These are phyloP conservation scores for Diutina neorugosa DNA, from an alignment of 1,139 yeast species.

Conservation along the genomic window DNA sequence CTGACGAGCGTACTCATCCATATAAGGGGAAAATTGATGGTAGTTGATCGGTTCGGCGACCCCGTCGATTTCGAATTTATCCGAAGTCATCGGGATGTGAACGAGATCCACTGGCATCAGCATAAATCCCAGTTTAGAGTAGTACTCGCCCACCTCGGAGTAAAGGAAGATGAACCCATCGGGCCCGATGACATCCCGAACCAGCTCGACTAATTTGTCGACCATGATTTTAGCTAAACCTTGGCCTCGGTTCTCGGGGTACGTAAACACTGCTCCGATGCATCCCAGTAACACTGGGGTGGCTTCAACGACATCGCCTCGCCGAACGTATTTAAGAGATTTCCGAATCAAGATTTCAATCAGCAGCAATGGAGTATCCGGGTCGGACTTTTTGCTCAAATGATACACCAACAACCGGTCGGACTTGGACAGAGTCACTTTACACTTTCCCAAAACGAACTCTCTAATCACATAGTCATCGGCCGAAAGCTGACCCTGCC, in stretches of 20 bases:
- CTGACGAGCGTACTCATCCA: neutral
- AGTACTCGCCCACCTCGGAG: conserved; percentile 66
- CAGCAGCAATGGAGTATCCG: conserved; percentile 17
- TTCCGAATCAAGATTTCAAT: conserved; percentile 25
- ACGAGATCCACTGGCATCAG: conserved; percentile 28
- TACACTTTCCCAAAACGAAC: conserved; percentile 25
- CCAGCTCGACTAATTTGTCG: conserved; percentile 26
- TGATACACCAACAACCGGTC: conserved; percentile 19
- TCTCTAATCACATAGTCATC: conserved; percentile 45
- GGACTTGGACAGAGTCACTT: conserved; percentile 15
- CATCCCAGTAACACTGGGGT: conserved; percentile 32
- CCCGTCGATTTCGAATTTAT: neutral
- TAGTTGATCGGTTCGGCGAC: neutral
- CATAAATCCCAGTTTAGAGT: conserved; percentile 44
- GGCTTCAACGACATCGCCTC: conserved; percentile 9
- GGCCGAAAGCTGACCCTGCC: conserved; percentile 38
- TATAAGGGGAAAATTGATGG: neutral
- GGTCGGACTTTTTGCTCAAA: conserved; percentile 14
- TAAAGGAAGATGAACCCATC: conserved; percentile 42
- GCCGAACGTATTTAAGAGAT: conserved; percentile 8
- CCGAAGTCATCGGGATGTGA: neutral
- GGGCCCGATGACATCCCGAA: conserved; percentile 14
- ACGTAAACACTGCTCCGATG: conserved; percentile 48
- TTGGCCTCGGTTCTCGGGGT: conserved; percentile 42
- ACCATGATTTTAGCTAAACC: conserved; percentile 59